Percentiles rank a stretch among this genome's conserved stretches.
phyloP scores from a whole-genome alignment of 495 filamentous ascomycete genomes.

The Talaromyces borbonicus region DNA sequence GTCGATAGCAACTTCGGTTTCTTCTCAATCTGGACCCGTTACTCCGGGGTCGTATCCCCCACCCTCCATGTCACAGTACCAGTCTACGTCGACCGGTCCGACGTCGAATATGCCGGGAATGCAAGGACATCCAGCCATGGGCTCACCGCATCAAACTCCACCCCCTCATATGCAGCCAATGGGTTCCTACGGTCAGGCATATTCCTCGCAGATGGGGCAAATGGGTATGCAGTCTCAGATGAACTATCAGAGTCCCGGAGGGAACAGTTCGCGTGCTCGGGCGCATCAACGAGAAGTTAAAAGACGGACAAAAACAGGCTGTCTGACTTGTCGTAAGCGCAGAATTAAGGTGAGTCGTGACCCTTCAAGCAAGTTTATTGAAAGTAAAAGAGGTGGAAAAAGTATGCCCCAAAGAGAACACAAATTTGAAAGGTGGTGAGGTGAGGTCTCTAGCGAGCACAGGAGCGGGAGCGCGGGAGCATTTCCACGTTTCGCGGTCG shows the following conservation, averaged over 20 bases:
- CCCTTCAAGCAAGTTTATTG: slow-evolving; percentile 3
- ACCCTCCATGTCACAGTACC: slow-evolving; percentile 5
- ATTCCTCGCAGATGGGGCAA: slow-evolving; percentile 27
- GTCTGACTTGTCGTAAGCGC: slow-evolving; percentile 91
- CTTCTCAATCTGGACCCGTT: not conserved
- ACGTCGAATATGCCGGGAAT: slow-evolving; percentile 18
- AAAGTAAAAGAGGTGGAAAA: slow-evolving; percentile 11
- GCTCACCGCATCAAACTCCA: slow-evolving; percentile 28
- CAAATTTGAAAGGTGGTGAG: slow-evolving; percentile 7
- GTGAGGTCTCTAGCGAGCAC: slow-evolving; percentile 11
- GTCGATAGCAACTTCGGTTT: not conserved
- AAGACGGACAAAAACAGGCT: slow-evolving; percentile 94
- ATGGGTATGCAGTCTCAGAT: slow-evolving; percentile 34
- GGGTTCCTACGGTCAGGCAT: slow-evolving; percentile 37
- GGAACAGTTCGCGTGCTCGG: slow-evolving; percentile 29
- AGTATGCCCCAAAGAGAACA: too few relatives aligned
- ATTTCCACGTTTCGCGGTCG: slow-evolving; percentile 37
- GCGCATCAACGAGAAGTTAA: slow-evolving; percentile 97
- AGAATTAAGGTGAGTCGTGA: slow-evolving; percentile 77
- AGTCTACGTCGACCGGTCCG: not conserved
- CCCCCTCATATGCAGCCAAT: slow-evolving; percentile 35
- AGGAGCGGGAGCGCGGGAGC: slow-evolving; percentile 24
- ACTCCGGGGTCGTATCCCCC: not conserved
- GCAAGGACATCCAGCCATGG: slow-evolving; percentile 35
- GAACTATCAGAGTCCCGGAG: slow-evolving; percentile 54